Percentiles rank a stretch among this genome's conserved stretches.
Evolutionary conservation across 2,329 filamentous ascomycete genomes (phyloP).

Genomic region (Fusarium nanum): DNA sequence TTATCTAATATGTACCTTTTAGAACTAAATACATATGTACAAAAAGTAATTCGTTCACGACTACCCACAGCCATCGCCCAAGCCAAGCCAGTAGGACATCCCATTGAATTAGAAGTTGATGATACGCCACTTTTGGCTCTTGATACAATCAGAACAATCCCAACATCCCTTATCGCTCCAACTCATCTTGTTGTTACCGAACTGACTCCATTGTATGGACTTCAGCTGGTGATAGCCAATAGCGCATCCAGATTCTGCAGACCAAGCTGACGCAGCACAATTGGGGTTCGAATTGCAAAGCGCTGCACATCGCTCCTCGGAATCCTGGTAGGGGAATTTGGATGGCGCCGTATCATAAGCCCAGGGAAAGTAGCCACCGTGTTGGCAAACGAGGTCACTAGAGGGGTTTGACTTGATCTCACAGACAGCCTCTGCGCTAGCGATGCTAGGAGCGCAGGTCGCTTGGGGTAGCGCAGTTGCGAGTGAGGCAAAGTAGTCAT

Average conservation of each 20-base stretch:
- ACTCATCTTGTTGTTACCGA: not conserved
- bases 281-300: constrained; percentile 19
- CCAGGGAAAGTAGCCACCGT: constrained; percentile 12
- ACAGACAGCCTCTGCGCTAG: constrained; percentile 6
- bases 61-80: not conserved
- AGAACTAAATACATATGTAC: fast-evolving
- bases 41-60: fast-evolving
- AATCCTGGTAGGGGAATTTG: constrained; percentile 12
- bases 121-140: constrained; percentile 10
- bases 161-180: constrained; percentile 23
- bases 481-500: not conserved
- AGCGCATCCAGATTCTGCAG: constrained; percentile 5
- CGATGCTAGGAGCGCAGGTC: not conserved
- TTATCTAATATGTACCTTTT: not conserved
- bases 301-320: constrained; percentile 2
- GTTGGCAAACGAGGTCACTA: not conserved
- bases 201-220: not conserved
- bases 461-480: not conserved
- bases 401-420: not conserved
- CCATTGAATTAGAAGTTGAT: not conserved
- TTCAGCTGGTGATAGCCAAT: not conserved
- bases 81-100: fast-evolving
- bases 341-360: not conserved
- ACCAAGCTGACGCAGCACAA: not conserved
- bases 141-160: constrained; percentile 12